Evolutionary conservation across 768 basidiomycete species (phyloP).

Genomic region (Pisolithus tinctorius): DNA sequence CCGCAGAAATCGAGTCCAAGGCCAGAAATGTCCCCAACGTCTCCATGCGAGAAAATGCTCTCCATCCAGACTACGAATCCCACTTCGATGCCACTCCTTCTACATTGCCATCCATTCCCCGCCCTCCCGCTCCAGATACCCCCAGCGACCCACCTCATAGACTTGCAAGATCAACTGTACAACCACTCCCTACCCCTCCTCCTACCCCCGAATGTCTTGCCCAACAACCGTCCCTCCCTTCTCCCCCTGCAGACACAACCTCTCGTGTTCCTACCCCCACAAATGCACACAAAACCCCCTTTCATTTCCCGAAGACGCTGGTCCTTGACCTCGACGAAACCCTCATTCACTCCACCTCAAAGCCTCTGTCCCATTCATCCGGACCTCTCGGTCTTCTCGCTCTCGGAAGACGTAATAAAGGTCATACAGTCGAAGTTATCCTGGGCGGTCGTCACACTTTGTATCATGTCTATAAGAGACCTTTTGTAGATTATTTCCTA

Average conservation of each 20-base stretch:
- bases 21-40: slow-evolving; percentile 8
- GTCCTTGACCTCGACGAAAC: slow-evolving; percentile 98
- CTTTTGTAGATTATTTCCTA: slow-evolving; percentile 93
- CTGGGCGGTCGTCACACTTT: slow-evolving; percentile 82
- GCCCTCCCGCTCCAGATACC: slow-evolving; percentile 16
- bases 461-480: slow-evolving; percentile 98
- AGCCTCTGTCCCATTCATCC: slow-evolving; percentile 49
- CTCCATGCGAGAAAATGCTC: slow-evolving; percentile 4
- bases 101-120: slow-evolving; percentile 21
- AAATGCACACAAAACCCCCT: slow-evolving; percentile 51
- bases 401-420: slow-evolving; percentile 52
- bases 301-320: slow-evolving; percentile 86
- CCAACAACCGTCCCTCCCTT: slow-evolving; percentile 3
- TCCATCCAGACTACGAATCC: slow-evolving; percentile 9
- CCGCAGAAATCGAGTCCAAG: slow-evolving; percentile 17
- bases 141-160: slow-evolving; percentile 5
- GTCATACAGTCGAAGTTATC: slow-evolving; percentile 90
- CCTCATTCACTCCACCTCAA: slow-evolving; percentile 93
- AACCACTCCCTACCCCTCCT: slow-evolving; percentile 13
- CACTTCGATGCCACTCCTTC: slow-evolving; percentile 12
- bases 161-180: slow-evolving; percentile 9
- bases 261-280: slow-evolving; percentile 46
- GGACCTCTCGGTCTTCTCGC: slow-evolving; percentile 59
- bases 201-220: slow-evolving; percentile 8
- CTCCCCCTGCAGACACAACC: slow-evolving; percentile 10